Percentiles rank a stretch among this genome's conserved stretches.
Evolutionary conservation across 2,329 filamentous ascomycete species (phyloP).

Genomic region (Cyclaneusma minus): DNA sequence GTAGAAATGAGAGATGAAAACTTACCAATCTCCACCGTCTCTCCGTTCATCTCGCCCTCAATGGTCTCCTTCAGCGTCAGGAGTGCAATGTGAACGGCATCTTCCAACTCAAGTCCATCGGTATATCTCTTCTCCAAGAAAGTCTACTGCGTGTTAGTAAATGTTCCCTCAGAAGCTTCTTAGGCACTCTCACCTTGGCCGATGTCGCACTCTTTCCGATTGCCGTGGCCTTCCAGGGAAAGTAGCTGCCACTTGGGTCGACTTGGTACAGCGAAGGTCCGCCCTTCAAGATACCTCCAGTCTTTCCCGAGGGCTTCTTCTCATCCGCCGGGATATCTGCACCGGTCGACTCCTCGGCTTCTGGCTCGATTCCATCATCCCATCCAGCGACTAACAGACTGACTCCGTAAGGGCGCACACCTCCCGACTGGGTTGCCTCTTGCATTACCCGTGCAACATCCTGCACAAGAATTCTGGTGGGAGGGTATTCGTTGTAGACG

Average conservation of each 20-base stretch:
- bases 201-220: conserved; percentile 98
- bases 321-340: conserved; percentile 44
- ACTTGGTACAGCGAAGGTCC: conserved; percentile 97
- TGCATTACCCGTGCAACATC: conserved; percentile 97
- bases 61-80: conserved; percentile 98
- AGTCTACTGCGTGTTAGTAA: conserved; percentile 32
- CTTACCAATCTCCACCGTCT: conserved; percentile 94
- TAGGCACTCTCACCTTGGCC: conserved; percentile 53
- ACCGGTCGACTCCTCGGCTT: conserved; percentile 47
- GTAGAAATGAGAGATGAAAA: conserved; percentile 4
- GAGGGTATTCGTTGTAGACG: conserved; percentile 99
- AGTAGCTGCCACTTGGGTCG: conserved; percentile 96
- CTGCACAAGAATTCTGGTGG: conserved; percentile 96
- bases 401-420: conserved; percentile 93
- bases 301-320: conserved; percentile 70
- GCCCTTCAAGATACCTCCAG: conserved; percentile 86
- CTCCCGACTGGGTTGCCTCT: conserved; percentile 94
- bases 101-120: conserved; percentile 89
- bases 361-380: conserved; percentile 91
- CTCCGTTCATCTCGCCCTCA: conserved; percentile 97
- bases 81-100: conserved; percentile 95
- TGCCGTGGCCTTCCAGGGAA: conserved; percentile 97
- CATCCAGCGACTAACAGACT: conserved; percentile 90
- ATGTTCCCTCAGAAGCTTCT: not conserved
- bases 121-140: conserved; percentile 99